Conservation (phyloP, 75 land plant genomes). For the Cupressus sempervirens region DNA sequence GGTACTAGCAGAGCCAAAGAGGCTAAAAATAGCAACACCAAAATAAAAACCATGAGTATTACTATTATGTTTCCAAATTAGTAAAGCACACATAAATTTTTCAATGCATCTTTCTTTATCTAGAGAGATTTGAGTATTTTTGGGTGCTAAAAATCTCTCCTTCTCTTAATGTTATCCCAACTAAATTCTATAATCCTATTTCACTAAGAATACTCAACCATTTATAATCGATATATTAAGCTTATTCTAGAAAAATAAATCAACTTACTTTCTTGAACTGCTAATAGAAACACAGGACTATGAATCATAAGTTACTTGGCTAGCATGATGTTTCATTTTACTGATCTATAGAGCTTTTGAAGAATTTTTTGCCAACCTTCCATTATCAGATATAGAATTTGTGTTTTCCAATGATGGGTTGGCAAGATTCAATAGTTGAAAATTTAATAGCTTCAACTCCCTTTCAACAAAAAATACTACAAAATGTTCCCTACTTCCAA, state of each 20-base stretch:
- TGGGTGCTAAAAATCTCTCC: background rate
- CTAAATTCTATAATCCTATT: background rate
- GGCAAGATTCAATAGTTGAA: slow-evolving; percentile 67
- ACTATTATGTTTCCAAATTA: too few species aligned
- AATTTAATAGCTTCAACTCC: slow-evolving; percentile 73
- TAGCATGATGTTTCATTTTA: slow-evolving; percentile 67
- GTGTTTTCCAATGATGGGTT: slow-evolving; percentile 68
- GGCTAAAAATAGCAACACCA: too few species aligned
- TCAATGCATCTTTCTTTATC: too few species aligned
- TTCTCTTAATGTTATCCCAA: background rate
- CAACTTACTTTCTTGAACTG: slow-evolving; percentile 93
- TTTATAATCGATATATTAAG: background rate
- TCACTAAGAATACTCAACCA: background rate
- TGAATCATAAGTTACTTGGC: slow-evolving; percentile 82
- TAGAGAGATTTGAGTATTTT: too few species aligned
- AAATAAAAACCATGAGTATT: too few species aligned
- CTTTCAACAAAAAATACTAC: slow-evolving; percentile 78
- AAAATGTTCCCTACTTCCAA: slow-evolving; percentile 83
- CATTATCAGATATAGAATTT: slow-evolving; percentile 51
- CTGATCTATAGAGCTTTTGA: slow-evolving; percentile 66
- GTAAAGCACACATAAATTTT: too few species aligned
- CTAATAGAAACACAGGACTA: slow-evolving; percentile 80
- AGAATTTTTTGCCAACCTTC: slow-evolving; percentile 55
- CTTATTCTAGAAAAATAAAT: background rate
- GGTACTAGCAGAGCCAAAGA: too few species aligned